These are phyloP conservation scores for Populus pruinosa DNA, from an alignment of 345 rosid genomes.

Conservation along the genomic window DNA sequence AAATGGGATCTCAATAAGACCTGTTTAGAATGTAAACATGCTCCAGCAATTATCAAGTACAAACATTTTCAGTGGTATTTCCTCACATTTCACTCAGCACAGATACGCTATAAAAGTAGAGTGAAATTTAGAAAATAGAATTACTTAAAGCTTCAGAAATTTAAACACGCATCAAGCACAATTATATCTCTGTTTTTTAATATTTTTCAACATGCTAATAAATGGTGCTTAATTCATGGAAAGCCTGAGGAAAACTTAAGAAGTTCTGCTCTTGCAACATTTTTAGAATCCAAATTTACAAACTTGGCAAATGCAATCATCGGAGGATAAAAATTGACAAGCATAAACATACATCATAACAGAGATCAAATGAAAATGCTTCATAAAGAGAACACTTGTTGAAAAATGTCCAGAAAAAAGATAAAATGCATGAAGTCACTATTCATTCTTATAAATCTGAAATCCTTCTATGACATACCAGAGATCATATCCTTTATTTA, in stretches of 20 bases:
- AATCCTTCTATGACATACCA: not conserved
- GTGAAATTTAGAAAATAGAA: not conserved
- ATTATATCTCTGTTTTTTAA: not conserved
- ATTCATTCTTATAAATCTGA: not conserved
- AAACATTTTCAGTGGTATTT: no score
- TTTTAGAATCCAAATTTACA: not conserved
- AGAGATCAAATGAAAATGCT: not conserved
- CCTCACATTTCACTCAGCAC: no score
- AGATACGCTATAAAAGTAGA: not conserved
- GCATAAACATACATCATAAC: not conserved
- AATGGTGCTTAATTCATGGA: not conserved
- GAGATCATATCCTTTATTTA: not conserved
- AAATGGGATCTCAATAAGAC: not conserved
- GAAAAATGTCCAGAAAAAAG: not conserved
- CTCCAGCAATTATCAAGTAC: not conserved
- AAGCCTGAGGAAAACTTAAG: no score
- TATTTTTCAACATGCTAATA: not conserved
- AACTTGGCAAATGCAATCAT: not conserved
- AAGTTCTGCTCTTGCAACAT: no score
- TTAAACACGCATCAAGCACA: not conserved
- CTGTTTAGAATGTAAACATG: not conserved
- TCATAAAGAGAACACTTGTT: not conserved
- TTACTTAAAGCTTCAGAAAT: not conserved
- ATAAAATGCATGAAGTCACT: not conserved
- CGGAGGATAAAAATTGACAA: not conserved